Percentiles rank a stretch among this genome's conserved stretches.
These are phyloP conservation scores for Clarireedia monteithiana DNA, from an alignment of 2,329 filamentous ascomycete species.

Conservation along the genomic window DNA sequence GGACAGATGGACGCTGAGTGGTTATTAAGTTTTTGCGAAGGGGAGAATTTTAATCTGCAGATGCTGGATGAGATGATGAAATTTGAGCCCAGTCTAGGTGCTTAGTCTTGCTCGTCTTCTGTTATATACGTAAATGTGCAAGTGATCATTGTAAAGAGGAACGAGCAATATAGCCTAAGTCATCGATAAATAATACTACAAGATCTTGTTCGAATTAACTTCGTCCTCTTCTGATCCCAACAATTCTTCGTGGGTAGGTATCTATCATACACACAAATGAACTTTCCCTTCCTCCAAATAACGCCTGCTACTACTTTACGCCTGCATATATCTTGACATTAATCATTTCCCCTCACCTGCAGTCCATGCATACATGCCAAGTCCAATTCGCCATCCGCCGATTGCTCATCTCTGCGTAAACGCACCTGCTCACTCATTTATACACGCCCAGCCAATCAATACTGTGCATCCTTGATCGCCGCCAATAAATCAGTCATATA, in stretches of 20 bases:
- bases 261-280: background rate
- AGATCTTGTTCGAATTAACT: no score
- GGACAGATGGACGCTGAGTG: constrained; percentile 24
- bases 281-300: background rate
- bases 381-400: background rate
- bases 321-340: background rate
- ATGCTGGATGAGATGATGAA: constrained; percentile 23
- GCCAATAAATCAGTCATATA: constrained; percentile 16
- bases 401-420: background rate
- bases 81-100: constrained; percentile 20
- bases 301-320: background rate
- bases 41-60: constrained; percentile 17
- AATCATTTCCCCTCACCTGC: background rate
- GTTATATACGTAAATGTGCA: no score
- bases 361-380: background rate
- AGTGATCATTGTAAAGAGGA: no score
- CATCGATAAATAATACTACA: no score
- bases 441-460: background rate
- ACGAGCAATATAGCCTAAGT: no score
- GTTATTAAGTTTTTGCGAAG: constrained; percentile 20
- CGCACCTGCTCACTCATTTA: background rate
- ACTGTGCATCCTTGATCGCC: constrained; percentile 14
- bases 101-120: background rate
- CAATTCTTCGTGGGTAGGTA: background rate
- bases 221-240: background rate